These are phyloP conservation scores for Cicer bijugum DNA, from an alignment of 306 rosid species.

Conservation along the genomic window DNA sequence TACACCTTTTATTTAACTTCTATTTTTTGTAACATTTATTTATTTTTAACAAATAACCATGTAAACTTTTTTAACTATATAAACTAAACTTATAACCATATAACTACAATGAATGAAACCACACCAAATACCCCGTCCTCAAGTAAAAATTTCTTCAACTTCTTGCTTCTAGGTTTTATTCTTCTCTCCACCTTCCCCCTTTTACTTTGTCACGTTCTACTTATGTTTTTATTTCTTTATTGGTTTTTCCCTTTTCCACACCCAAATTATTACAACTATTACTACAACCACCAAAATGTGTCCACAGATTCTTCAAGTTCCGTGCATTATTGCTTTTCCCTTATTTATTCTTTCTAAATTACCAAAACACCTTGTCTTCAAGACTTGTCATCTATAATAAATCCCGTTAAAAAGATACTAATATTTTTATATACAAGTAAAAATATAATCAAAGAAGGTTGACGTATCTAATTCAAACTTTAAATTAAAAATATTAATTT, in stretches of 20 bases:
- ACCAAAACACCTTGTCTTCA: slow-evolving; percentile 43
- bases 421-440: too few species aligned
- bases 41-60: too few species aligned
- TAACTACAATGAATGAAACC: background rate
- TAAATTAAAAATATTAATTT: too few species aligned
- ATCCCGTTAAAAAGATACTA: background rate
- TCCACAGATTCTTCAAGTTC: slow-evolving; percentile 71
- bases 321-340: slow-evolving; percentile 47
- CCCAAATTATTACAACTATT: slow-evolving; percentile 46
- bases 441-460: too few species aligned
- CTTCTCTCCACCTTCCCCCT: background rate
- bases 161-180: background rate
- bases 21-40: too few species aligned
- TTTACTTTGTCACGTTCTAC: background rate
- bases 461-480: too few species aligned
- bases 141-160: background rate
- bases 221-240: background rate
- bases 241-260: slow-evolving; percentile 4
- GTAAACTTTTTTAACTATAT: too few species aligned
- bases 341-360: slow-evolving; percentile 29
- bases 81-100: too few species aligned
- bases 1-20: too few species aligned
- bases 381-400: background rate
- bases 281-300: slow-evolving; percentile 38
- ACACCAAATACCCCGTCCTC: slow-evolving; percentile 4